Base-by-base conservation (phyloP, 768 basidiomycete genomes). In the Podaxis sp. region DNA sequence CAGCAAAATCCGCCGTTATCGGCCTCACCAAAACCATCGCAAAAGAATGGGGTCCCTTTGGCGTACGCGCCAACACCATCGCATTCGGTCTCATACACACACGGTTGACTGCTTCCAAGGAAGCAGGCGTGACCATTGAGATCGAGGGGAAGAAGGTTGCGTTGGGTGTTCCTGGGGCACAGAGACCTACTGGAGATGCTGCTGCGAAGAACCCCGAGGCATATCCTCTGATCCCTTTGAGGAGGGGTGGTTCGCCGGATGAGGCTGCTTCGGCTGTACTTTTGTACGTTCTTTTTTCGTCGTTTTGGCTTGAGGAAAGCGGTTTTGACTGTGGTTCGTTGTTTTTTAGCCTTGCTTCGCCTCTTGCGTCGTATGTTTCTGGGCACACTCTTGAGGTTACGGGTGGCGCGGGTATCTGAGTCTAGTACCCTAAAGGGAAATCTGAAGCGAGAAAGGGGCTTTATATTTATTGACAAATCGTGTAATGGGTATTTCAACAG, bases 381-480 rank as follows among this genome's bases (percentile, higher is more conserved):
- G 92, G 92, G 7, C 93, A 93, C 74, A 93, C 90, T 15, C 77
- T 94, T 58, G 91, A 93, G 73, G 89, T 91, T 22, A 93, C 92
- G 40, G 92, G 92, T 37, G 93, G 93, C 46, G 80, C 81, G 58
- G 90, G 90, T 40, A 92, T 93, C 60, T 91, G 73, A 75, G 44
- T 12, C 24, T 28, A 3, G 11, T 15, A 20, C n/a, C 20, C 12
- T n/a, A 20, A 20, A 33, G 33, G 33, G 41, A 44, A 44, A 20
- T 20, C 41, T 13, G n/a, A 44, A 20, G 13, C 15, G 41, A 44
- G 15, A 20, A 7, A 20, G 41, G 41, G 13, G 41, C 4, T 15
- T 20, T 20, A 15, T 44, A 44, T 44, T 20, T 44, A 20, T 44
- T 20, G 41, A 44, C 41, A 44, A 44, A 44, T 44, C 15, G 41